phyloP scores from a whole-genome alignment of 1,284 basidiomycete species.

The Cutaneotrichosporon sp. region DNA sequence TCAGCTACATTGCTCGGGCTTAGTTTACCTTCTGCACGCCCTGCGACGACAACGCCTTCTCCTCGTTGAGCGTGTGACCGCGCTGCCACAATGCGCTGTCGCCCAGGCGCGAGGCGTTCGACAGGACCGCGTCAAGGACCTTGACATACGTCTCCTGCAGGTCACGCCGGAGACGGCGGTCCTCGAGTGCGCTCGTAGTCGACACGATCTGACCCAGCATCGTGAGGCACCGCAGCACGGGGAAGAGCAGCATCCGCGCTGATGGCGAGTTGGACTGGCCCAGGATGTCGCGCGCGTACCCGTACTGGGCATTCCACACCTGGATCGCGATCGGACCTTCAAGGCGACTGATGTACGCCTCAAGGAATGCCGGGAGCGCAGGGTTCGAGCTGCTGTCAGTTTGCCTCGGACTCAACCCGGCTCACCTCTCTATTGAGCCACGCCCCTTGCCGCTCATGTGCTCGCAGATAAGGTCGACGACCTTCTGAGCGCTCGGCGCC shows the following conservation, averaged over 20 bases:
- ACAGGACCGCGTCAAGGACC: conserved; percentile 75
- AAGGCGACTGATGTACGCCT: conserved; percentile 77
- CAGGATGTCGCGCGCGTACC: conserved; percentile 75
- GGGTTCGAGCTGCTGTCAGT: conserved; percentile 57
- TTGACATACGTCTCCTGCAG: conserved; percentile 85
- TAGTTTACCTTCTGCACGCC: conserved; percentile 12
- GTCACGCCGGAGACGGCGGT: conserved; percentile 82
- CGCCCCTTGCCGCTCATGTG: conserved; percentile 55
- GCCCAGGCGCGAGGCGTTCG: conserved; percentile 68
- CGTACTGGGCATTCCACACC: conserved; percentile 79
- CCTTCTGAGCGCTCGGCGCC: conserved; percentile 79
- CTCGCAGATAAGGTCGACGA: conserved; percentile 88
- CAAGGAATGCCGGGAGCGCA: conserved; percentile 64
- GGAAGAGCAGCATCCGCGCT: conserved; percentile 66
- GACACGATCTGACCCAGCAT: conserved; percentile 75
- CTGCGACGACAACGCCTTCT: background rate
- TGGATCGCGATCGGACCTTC: conserved; percentile 88
- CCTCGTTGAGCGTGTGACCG: conserved; percentile 4
- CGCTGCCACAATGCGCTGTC: conserved; percentile 50
- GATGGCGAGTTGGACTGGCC: conserved; percentile 62
- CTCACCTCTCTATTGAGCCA: conserved; percentile 61
- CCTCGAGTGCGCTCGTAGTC: conserved; percentile 84
- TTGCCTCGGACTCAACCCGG: conserved; percentile 59
- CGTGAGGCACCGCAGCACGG: conserved; percentile 72
- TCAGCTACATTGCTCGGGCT: background rate